A percentile compares a stretch with the other conserved stretches of the same genome.
Conservation (phyloP, 2,329 filamentous ascomycete genomes). For the Emergomyces africanus region DNA sequence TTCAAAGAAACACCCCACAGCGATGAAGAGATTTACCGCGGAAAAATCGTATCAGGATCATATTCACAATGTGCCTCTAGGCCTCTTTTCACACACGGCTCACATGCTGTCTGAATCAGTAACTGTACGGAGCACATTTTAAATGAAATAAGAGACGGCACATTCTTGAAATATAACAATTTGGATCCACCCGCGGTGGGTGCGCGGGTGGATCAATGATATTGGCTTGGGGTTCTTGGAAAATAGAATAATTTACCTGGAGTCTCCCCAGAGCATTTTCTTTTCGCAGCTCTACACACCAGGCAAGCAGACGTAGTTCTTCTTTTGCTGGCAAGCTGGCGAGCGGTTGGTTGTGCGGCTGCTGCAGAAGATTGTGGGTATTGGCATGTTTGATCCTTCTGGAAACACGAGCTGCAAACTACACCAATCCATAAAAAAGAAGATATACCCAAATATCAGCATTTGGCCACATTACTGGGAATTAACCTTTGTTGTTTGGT, state of each 20-base stretch:
- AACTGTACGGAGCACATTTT: background rate
- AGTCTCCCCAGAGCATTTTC: conserved; percentile 5
- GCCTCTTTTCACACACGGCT: background rate
- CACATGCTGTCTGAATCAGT: background rate
- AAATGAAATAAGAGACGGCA: background rate
- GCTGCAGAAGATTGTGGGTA: background rate
- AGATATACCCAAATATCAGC: background rate
- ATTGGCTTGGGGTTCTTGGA: background rate
- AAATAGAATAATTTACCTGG: conserved; percentile 4
- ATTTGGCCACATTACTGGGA: background rate
- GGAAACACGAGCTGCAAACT: background rate
- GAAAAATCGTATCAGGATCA: background rate
- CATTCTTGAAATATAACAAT: background rate
- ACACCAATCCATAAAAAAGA: background rate
- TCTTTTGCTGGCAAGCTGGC: background rate
- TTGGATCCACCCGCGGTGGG: background rate
- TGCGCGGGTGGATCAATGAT: background rate
- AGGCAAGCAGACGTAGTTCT: background rate
- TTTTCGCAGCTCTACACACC: conserved; percentile 5
- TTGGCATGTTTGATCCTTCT: background rate
- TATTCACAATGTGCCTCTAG: background rate
- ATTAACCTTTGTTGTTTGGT: background rate
- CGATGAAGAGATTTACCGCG: background rate
- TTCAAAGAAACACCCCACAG: background rate
- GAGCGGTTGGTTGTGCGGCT: background rate